Evolutionary conservation across 176 grass and related monocot genomes (phyloP).

Genomic region (Rhynchospora tenuis): DNA sequence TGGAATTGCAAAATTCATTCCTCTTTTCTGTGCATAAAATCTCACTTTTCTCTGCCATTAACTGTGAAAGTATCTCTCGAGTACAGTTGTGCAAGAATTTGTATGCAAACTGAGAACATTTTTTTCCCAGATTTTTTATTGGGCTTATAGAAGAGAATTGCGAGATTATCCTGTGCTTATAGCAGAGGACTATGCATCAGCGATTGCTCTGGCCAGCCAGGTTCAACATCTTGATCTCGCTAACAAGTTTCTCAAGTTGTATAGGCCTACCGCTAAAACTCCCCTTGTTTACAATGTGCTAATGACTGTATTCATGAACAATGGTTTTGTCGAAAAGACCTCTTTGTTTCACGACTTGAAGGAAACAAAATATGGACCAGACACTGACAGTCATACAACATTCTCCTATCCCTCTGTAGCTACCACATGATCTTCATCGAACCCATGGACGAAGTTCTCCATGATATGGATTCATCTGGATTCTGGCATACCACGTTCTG

Average conservation of each 20-base stretch:
- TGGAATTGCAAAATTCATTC: too few species aligned
- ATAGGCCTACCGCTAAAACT: not conserved
- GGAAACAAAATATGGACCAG: constrained; percentile 18
- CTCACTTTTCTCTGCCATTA: too few species aligned
- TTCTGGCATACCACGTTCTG: constrained; percentile 16
- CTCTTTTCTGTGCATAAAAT: too few species aligned
- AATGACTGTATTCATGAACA: constrained; percentile 36
- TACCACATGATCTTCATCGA: constrained; percentile 24
- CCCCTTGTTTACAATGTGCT: constrained; percentile 31
- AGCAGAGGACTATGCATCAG: constrained; percentile 26
- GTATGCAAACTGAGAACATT: not conserved
- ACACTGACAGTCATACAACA: constrained; percentile 33
- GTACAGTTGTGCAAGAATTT: not conserved
- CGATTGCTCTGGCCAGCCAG: constrained; percentile 31
- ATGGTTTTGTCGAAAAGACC: constrained; percentile 19
- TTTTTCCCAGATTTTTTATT: constrained; percentile 29
- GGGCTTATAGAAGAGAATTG: constrained; percentile 12
- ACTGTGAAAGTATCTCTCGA: too few species aligned
- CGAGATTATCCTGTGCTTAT: constrained; percentile 21
- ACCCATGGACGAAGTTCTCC: too few species aligned
- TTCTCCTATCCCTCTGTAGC: constrained; percentile 39
- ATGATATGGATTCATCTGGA: constrained; percentile 30
- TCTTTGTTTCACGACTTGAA: constrained; percentile 26
- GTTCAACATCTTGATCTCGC: constrained; percentile 27
- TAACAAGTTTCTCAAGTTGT: constrained; percentile 21